A percentile compares a stretch with the other conserved stretches of the same genome.
phyloP scores from a whole-genome alignment of 768 basidiomycete species.

The Lactarius indigo region DNA sequence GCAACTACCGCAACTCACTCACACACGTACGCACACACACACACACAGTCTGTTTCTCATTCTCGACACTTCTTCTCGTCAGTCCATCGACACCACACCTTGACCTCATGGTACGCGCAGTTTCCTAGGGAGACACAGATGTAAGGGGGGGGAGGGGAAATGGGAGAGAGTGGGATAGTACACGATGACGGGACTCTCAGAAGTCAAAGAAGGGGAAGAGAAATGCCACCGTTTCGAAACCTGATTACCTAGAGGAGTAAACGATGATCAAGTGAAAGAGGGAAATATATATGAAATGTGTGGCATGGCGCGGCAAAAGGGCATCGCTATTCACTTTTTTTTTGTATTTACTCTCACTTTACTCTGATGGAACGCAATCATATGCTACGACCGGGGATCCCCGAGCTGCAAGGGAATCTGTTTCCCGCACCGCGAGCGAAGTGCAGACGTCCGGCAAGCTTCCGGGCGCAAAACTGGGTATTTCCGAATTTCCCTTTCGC shows the following conservation, averaged over 20 bases:
- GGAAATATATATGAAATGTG: constrained; percentile 2
- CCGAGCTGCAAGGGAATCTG: constrained; percentile 2
- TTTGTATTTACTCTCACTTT: neutral
- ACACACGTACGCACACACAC: neutral
- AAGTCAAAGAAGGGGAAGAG: neutral
- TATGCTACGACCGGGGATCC: constrained; percentile 13
- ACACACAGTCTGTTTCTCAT: neutral
- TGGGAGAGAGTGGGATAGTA: too few species aligned
- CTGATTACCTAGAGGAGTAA: constrained; percentile 17
- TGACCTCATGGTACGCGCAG: neutral
- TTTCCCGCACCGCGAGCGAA: neutral
- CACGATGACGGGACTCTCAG: too few species aligned
- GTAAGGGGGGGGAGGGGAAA: neutral
- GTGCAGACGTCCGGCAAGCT: constrained; percentile 16
- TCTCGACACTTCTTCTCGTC: neutral
- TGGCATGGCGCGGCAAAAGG: neutral
- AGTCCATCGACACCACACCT: neutral
- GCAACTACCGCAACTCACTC: neutral
- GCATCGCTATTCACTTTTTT: neutral
- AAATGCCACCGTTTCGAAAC: constrained; percentile 11
- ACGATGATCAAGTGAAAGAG: constrained; percentile 13
- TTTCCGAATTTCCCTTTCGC: constrained; percentile 11
- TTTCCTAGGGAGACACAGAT: neutral
- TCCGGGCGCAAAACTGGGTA: constrained; percentile 19
- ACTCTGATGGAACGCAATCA: constrained; percentile 15